These are phyloP conservation scores for Ophiosphaerella korrae DNA, from an alignment of 2,329 filamentous ascomycete genomes.

Conservation along the genomic window DNA sequence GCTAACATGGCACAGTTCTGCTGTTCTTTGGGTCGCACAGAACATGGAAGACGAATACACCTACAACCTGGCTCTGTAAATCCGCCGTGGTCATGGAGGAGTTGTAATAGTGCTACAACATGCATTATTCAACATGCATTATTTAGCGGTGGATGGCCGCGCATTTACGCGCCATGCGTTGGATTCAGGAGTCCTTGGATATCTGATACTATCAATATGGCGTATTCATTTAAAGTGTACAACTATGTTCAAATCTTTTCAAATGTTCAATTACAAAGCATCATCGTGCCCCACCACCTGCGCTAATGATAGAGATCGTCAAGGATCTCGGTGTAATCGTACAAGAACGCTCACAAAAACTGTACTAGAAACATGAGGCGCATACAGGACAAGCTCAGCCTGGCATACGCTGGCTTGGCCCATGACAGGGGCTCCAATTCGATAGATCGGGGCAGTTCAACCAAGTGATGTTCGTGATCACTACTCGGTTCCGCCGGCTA, in stretches of 20 bases:
- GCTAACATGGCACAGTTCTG: conserved; percentile 55
- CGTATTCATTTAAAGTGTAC: neutral
- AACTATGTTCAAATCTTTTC: neutral
- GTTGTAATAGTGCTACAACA: neutral
- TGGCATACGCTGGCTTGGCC: neutral
- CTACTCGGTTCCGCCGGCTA: conserved; percentile 33
- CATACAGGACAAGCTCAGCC: neutral
- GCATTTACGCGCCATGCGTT: too few species aligned
- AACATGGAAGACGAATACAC: conserved; percentile 77
- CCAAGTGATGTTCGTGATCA: conserved; percentile 4
- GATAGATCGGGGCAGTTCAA: neutral
- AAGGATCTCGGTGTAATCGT: conserved; percentile 17
- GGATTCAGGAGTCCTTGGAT: too few species aligned
- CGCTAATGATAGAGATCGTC: neutral
- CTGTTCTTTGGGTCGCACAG: conserved; percentile 71
- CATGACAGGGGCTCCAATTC: neutral
- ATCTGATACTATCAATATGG: neutral
- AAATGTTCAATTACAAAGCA: neutral
- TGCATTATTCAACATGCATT: neutral
- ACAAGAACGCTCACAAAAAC: conserved; percentile 34
- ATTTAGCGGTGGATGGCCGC: too few species aligned
- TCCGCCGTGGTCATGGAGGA: neutral
- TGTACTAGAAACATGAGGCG: conserved; percentile 13
- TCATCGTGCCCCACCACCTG: neutral
- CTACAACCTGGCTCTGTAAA: conserved; percentile 67